Evolutionary conservation across 768 basidiomycete genomes (phyloP).

Genomic region (Leucocoprinus birnbaumii): DNA sequence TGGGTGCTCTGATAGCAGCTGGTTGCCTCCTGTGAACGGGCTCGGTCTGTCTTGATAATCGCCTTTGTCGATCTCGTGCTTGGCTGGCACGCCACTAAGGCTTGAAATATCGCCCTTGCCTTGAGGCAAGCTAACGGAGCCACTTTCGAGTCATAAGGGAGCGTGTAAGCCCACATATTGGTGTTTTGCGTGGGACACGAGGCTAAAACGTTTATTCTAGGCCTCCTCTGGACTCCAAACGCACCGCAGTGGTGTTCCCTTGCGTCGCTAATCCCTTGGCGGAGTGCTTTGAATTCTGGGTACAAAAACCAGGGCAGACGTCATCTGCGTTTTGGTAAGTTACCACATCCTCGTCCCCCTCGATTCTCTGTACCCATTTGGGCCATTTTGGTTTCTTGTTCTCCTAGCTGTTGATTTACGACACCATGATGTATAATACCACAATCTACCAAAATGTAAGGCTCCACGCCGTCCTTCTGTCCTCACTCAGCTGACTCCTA

Average conservation of each 20-base stretch:
- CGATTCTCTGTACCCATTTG: neutral
- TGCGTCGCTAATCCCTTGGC: neutral
- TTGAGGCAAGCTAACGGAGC: neutral
- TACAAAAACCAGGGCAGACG: constrained; percentile 5
- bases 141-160: neutral
- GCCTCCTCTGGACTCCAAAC: neutral
- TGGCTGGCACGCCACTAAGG: too few species aligned
- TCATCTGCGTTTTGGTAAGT: neutral
- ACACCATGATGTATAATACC: neutral
- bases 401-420: neutral
- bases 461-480: neutral
- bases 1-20: neutral
- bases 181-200: neutral
- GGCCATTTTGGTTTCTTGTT: neutral
- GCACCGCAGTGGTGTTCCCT: neutral
- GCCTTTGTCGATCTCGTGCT: neutral
- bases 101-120: neutral
- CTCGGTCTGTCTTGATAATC: neutral
- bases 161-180: neutral
- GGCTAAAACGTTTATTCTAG: neutral
- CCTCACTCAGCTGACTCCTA: neutral
- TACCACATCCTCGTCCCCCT: neutral
- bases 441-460: neutral
- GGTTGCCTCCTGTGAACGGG: neutral
- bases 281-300: neutral